Percentiles rank a stretch among this genome's conserved stretches.
phyloP scores from a whole-genome alignment of 805 yeast genomes.

The Barnettozyma wickerhamii region DNA sequence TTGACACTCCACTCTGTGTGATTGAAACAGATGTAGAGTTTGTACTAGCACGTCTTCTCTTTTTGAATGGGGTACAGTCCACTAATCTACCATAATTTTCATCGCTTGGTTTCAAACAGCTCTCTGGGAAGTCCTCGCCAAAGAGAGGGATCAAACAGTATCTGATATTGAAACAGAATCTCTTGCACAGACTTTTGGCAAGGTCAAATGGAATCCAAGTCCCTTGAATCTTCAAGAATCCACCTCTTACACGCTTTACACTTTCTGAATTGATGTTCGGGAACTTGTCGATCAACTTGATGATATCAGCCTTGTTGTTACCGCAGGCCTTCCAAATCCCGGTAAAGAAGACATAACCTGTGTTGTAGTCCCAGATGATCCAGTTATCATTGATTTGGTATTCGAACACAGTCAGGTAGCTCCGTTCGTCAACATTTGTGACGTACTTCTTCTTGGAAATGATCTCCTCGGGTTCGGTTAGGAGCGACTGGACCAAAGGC shows the following conservation, averaged over 20 bases:
- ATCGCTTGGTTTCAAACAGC: constrained; percentile 26
- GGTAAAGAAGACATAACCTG: constrained; percentile 84
- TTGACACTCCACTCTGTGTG: background rate
- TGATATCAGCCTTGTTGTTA: constrained; percentile 70
- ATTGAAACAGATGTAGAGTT: no score
- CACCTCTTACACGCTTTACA: constrained; percentile 76
- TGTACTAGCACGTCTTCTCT: constrained; percentile 12
- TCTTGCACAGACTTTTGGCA: constrained; percentile 62
- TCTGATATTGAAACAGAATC: constrained; percentile 76
- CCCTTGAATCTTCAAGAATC: constrained; percentile 88
- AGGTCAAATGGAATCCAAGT: constrained; percentile 82
- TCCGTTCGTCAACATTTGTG: constrained; percentile 69
- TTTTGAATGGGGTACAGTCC: constrained; percentile 9
- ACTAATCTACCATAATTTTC: constrained; percentile 21
- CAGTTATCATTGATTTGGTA: constrained; percentile 64
- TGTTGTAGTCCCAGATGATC: constrained; percentile 65
- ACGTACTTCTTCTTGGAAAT: constrained; percentile 49
- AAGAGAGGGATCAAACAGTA: constrained; percentile 74
- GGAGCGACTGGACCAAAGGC: constrained; percentile 8
- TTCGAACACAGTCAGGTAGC: constrained; percentile 66
- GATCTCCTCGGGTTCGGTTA: constrained; percentile 4
- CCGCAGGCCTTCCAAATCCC: constrained; percentile 82
- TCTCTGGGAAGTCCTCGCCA: constrained; percentile 54
- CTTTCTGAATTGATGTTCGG: constrained; percentile 20
- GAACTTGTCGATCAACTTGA: constrained; percentile 46